Evolutionary conservation across 2,329 filamentous ascomycete species (phyloP).

Genomic region (Penicillium sp.): DNA sequence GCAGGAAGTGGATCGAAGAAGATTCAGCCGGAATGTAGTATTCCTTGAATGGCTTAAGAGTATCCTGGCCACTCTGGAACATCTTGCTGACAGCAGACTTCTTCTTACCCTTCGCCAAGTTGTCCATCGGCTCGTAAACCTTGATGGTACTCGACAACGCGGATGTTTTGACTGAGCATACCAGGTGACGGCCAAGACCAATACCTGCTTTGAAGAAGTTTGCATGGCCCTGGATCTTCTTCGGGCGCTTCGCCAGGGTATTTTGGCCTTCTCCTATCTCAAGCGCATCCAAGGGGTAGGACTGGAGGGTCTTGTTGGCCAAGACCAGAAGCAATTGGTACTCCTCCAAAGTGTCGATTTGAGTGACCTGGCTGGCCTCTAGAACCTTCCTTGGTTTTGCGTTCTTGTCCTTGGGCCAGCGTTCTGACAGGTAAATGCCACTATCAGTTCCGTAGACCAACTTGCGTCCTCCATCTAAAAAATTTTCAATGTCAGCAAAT

Average conservation of each 20-base stretch:
- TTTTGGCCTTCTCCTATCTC: slow-evolving; percentile 78
- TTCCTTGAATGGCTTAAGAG: slow-evolving; percentile 96
- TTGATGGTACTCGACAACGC: slow-evolving; percentile 96
- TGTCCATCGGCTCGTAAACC: slow-evolving; percentile 97
- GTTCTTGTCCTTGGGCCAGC: slow-evolving; percentile 80
- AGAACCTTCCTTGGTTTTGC: slow-evolving; percentile 79
- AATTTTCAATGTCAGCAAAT: slow-evolving; percentile 26
- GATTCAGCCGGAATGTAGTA: slow-evolving; percentile 99
- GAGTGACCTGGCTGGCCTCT: slow-evolving; percentile 85
- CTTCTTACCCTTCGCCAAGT: slow-evolving; percentile 90
- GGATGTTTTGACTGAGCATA: slow-evolving; percentile 95
- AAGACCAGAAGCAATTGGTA: slow-evolving; percentile 90
- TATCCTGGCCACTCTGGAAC: slow-evolving; percentile 91
- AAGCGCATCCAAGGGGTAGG: slow-evolving; percentile 84
- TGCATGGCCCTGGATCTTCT: slow-evolving; percentile 96
- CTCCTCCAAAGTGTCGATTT: slow-evolving; percentile 95
- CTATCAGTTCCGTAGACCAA: slow-evolving; percentile 92
- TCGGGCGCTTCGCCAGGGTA: slow-evolving; percentile 79
- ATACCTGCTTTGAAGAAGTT: slow-evolving; percentile 99
- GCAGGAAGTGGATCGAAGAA: slow-evolving; percentile 97
- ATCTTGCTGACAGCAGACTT: slow-evolving; percentile 95
- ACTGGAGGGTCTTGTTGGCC: slow-evolving; percentile 89
- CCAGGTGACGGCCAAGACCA: slow-evolving; percentile 89
- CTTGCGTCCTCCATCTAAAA: slow-evolving; percentile 86
- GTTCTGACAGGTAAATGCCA: slow-evolving; percentile 90